Base-by-base conservation (phyloP, 2,329 filamentous ascomycete genomes). In the Diplodia scrobiculata region DNA sequence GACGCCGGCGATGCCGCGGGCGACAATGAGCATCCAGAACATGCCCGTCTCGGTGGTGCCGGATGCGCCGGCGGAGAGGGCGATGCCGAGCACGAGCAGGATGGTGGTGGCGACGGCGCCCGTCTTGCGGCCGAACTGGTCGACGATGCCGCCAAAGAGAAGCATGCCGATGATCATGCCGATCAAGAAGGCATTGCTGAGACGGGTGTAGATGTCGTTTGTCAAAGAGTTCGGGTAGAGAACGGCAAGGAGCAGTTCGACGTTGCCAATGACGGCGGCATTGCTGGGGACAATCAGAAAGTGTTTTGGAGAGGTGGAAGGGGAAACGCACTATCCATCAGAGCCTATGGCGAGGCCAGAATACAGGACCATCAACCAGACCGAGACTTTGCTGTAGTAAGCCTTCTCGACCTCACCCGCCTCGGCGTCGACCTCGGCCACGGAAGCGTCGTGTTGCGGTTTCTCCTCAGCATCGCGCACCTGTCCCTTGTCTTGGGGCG, bases 21-120 rank as follows among this genome's bases (percentile, higher is more conserved):
- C 75, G 41, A 83, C 71, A 14, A 79, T 78, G 58, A 82, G 71
- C 77, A 79, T 79, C 78, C 78, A 79, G 67, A 79, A 75, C 66
- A 78, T 71, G 10, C 77, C 74, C 38, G 68, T 72, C 7, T 73
- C 67, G 11, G 70, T 70, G 10, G 67, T 71, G 3, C 73, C 74
- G 36, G 69, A 69, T 0, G 75, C 70, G 14, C 69, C 74, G 14
- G 75, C 70, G 0, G 72, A 73, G 36, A 77, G 68, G 2, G 72
- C 70, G 59, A 77, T 76, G 13, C 75, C 76, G 2, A 77, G 58
- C 0, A 73, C 70, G 5, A 77, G 71, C 17, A 77, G 68, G 1
- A 76, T 48, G 0, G 75, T 77, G 0, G 76, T 76, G 9, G 73
- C 67, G 1, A 76, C 73, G 13, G 73, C 74, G 11, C 74, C 75